Base-by-base conservation (phyloP, 2,329 filamentous ascomycete species). In the Ramularia collo-cygni region DNA sequence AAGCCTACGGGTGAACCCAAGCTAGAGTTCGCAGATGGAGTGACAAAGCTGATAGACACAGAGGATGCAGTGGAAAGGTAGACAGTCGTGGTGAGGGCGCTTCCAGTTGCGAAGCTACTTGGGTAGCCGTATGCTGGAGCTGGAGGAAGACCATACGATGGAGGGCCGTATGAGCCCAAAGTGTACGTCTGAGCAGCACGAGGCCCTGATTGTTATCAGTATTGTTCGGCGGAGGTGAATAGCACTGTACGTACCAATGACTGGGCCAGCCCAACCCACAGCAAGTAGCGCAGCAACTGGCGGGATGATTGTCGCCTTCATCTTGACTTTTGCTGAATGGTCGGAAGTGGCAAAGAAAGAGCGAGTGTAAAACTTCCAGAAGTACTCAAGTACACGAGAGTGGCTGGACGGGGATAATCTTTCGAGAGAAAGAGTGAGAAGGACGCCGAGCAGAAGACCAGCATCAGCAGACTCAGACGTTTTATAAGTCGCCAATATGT, bases 401-500 rank as follows among this genome's bases (percentile, higher is more conserved):
- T n/a, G n/a, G n/a, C n/a, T n/a, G n/a, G n/a, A n/a, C n/a, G n/a
- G n/a, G n/a, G n/a, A n/a, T n/a, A n/a, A n/a, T n/a, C n/a, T n/a
- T n/a, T n/a, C n/a, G n/a, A n/a, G n/a, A n/a, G n/a, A n/a, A n/a
- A n/a, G 15, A 12, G 17, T 9, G 15, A 27, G 14, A 27, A 36
- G 18, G 28, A 8, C 35, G 32, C 41, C 42, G 41, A 41, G n/a
- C 16, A 38, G 35, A 24, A 9, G 32, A 38, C 42, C 41, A 41
- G n/a, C 16, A 38, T 29, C 15, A 9, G 21, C 21, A 10, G 21
- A 6, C 21, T 24, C 21, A 24, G 21, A 24, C 6, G 21, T 10
- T 10, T 24, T 24, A 24, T 24, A 24, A 24, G n/a, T 18, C 17
- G 15, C 24, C 24, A 29, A 14, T 6, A 24, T 6, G 10, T 10